These are phyloP conservation scores for Coccomyxa sp. DNA, from an alignment of 139 green algal species.

Conservation along the genomic window DNA sequence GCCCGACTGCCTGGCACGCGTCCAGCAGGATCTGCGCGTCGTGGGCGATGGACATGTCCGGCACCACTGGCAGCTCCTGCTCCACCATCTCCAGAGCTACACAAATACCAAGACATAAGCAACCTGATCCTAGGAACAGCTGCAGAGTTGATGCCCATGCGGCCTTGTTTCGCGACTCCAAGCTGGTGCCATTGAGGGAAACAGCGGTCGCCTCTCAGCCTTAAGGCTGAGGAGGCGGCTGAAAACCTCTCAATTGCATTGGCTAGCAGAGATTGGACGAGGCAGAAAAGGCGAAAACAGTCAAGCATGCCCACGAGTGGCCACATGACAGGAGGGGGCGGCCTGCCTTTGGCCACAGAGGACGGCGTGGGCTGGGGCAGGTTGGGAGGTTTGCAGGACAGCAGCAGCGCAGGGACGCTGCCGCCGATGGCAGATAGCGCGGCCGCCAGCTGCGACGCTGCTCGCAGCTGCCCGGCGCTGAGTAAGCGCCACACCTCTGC, in stretches of 20 bases:
- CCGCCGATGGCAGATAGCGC: slow-evolving; percentile 17
- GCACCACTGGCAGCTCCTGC: slow-evolving; percentile 19
- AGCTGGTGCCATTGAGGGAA: too few relatives aligned
- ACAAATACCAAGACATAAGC: not conserved
- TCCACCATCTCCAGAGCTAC: slow-evolving; percentile 41
- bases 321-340: too few relatives aligned
- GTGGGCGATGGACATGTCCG: not conserved
- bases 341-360: slow-evolving; percentile 3
- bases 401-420: slow-evolving; percentile 28
- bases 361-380: not conserved
- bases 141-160: too few relatives aligned
- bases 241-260: too few relatives aligned
- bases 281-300: too few relatives aligned
- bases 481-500: slow-evolving; percentile 53
- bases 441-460: slow-evolving; percentile 1
- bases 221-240: too few relatives aligned
- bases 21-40: slow-evolving; percentile 34
- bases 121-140: not conserved
- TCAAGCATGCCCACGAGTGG: too few relatives aligned
- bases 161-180: too few relatives aligned
- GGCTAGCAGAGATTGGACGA: too few relatives aligned
- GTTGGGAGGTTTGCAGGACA: not conserved
- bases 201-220: too few relatives aligned
- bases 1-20: slow-evolving; percentile 29
- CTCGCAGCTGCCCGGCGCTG: slow-evolving; percentile 18